Evolutionary conservation across 306 rosid genomes (phyloP), one percentile per base, ranked within the genome.

Genomic region (Alnus rubra): DNA sequence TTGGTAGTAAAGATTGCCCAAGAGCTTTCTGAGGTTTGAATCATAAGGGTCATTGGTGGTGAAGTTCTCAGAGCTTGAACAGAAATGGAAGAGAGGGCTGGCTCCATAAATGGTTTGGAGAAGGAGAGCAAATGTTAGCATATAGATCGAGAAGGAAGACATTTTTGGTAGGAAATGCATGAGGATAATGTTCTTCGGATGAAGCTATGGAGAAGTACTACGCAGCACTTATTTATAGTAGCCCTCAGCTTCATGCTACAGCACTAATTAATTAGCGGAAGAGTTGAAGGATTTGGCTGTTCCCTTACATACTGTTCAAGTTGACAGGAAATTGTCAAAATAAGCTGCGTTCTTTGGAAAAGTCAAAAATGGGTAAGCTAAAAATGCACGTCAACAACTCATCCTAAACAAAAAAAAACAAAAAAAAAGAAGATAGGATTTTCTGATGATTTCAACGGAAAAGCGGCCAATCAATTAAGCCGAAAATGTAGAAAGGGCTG

Each of bases 61-160:
- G 76, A 73, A 73, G 48, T 73, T 73, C 14, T 31, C 47, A 37
- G 65, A 73, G 50, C 47, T 50, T 2, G 39, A 50, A 53, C 76
- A 73, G 50, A 39, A 7, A 39, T 67, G 71, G 71, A 16, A 67
- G 50, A 67, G 71, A 67, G 71, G 71, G 31, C 71, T 67, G 1
- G 50, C 71, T 39, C 50, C 71, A 18, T 9, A 18, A 37, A 67
- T 30, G 71, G 51, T 67, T 67, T 67, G 71, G 71, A 67, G 71
- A 30, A 39, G 23, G 28, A 67, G 50, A 67, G 71, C 50, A 67
- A 67, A 39, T 1, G 71, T 67, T 7, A 67, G 31, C 2, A 67
- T 3, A 48, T 39, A 39, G 71, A 39, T 10, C 0, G 71, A 39
- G 30, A 42, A 39, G 50, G 71, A 39, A 67, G 71, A 39, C 50